Percentiles rank a stretch among this genome's conserved stretches.
phyloP scores from a whole-genome alignment of 768 basidiomycete genomes.

The Rhizopogon salebrosus region DNA sequence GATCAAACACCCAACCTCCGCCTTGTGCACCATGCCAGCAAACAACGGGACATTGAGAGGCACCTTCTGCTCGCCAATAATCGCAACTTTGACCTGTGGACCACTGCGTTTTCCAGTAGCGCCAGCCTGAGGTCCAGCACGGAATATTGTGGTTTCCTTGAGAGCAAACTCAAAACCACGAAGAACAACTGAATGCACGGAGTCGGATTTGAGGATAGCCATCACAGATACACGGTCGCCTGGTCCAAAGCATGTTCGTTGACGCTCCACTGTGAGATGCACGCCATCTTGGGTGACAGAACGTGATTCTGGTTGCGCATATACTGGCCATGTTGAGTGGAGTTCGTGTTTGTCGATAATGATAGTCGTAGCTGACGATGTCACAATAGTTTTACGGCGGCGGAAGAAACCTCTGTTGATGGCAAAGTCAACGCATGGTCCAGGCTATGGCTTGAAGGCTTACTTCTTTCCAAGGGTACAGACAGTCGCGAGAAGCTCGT shows the following conservation, averaged over 20 bases:
- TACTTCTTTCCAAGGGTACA: conserved; percentile 85
- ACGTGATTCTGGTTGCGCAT: conserved; percentile 73
- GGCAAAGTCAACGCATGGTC: conserved; percentile 1
- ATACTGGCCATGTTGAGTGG: conserved; percentile 91
- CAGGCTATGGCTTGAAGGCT: conserved; percentile 13
- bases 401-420: conserved; percentile 70
- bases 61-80: conserved; percentile 66
- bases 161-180: conserved; percentile 82
- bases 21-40: conserved; percentile 63
- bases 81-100: conserved; percentile 48
- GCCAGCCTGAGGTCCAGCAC: conserved; percentile 47
- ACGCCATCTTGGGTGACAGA: conserved; percentile 61
- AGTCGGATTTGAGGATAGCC: conserved; percentile 70
- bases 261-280: conserved; percentile 70
- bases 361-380: conserved; percentile 64
- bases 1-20: conserved; percentile 68
- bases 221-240: conserved; percentile 73
- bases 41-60: conserved; percentile 71
- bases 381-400: conserved; percentile 65
- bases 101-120: conserved; percentile 48
- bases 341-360: conserved; percentile 92
- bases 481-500: conserved; percentile 85
- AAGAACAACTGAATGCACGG: conserved; percentile 60
- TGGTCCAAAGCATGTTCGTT: conserved; percentile 78
- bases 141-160: conserved; percentile 72